Percentiles rank a stretch among this genome's conserved stretches.
These are phyloP conservation scores for Hypomontagnella monticulosa DNA, from an alignment of 495 filamentous ascomycete genomes.

Conservation along the genomic window DNA sequence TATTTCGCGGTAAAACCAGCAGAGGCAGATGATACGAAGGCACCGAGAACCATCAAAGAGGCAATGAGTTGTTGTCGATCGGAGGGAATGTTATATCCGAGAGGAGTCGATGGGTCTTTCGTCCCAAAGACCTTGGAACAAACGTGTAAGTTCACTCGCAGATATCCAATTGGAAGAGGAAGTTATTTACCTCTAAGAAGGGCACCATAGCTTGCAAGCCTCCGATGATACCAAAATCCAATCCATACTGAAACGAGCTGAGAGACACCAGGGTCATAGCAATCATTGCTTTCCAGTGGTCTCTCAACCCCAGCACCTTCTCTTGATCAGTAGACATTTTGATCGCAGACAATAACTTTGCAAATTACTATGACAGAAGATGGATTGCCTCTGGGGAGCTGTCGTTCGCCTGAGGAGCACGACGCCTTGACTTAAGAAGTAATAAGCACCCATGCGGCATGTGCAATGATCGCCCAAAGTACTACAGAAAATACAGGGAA, in stretches of 20 bases:
- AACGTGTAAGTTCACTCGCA: constrained; percentile 8
- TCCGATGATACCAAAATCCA: constrained; percentile 70
- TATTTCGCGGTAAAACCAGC: constrained; percentile 61
- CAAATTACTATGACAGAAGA: background rate
- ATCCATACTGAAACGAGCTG: constrained; percentile 69
- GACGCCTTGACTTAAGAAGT: constrained; percentile 15
- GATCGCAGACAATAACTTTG: background rate
- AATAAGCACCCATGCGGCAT: constrained; percentile 2
- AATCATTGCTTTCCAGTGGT: constrained; percentile 54
- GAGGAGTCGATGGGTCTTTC: constrained; percentile 50
- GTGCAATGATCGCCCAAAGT: constrained; percentile 1
- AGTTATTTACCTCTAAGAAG: constrained; percentile 59
- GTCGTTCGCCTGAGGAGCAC: background rate
- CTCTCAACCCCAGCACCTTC: constrained; percentile 41
- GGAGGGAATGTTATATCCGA: constrained; percentile 65
- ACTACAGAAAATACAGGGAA: constrained; percentile 3
- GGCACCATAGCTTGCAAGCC: constrained; percentile 70
- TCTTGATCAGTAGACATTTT: constrained; percentile 40
- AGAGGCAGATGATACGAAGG: constrained; percentile 64
- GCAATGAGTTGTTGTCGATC: constrained; percentile 65
- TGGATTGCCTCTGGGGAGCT: background rate
- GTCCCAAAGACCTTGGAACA: constrained; percentile 51
- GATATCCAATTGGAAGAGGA: background rate
- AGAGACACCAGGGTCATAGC: constrained; percentile 60
- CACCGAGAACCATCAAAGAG: constrained; percentile 68